Percentiles rank a stretch among this genome's conserved stretches.
These are phyloP conservation scores for Firmiana major DNA, from an alignment of 345 rosid genomes.

Conservation along the genomic window DNA sequence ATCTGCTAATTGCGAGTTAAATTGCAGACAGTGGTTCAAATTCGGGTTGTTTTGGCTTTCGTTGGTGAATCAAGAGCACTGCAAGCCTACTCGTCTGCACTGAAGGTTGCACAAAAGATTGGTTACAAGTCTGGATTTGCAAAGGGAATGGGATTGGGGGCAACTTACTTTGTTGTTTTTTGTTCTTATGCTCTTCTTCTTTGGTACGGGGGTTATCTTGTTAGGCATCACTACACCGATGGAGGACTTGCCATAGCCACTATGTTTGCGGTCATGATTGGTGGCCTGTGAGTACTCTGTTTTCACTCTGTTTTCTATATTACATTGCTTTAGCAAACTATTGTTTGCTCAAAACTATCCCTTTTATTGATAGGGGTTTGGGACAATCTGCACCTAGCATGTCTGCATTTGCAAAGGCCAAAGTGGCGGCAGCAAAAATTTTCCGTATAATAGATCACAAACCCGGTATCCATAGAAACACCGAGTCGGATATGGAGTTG, in stretches of 20 bases:
- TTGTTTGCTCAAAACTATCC: neutral
- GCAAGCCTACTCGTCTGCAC: conserved; percentile 74
- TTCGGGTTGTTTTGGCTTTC: conserved; percentile 78
- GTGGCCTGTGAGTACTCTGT: conserved; percentile 74
- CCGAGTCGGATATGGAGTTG: conserved; percentile 60
- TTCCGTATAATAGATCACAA: conserved; percentile 81
- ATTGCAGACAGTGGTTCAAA: conserved; percentile 86
- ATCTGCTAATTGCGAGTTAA: conserved; percentile 21
- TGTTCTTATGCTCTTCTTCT: conserved; percentile 91
- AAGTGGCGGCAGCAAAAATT: conserved; percentile 90
- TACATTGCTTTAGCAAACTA: neutral
- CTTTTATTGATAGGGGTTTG: conserved; percentile 51
- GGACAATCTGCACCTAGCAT: conserved; percentile 97
- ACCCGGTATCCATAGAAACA: conserved; percentile 60
- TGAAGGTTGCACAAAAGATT: conserved; percentile 64
- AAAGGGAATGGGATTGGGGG: conserved; percentile 93
- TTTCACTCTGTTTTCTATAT: conserved; percentile 9
- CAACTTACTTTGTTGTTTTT: conserved; percentile 94
- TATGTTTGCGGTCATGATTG: conserved; percentile 96
- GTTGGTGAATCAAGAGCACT: conserved; percentile 91
- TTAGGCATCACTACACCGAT: conserved; percentile 84
- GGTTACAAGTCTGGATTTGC: conserved; percentile 87
- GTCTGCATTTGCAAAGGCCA: conserved; percentile 87
- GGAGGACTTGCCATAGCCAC: conserved; percentile 96
- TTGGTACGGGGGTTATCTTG: conserved; percentile 95